phyloP scores from a whole-genome alignment of 805 yeast species.

The Priceomyces fermenticarens region DNA sequence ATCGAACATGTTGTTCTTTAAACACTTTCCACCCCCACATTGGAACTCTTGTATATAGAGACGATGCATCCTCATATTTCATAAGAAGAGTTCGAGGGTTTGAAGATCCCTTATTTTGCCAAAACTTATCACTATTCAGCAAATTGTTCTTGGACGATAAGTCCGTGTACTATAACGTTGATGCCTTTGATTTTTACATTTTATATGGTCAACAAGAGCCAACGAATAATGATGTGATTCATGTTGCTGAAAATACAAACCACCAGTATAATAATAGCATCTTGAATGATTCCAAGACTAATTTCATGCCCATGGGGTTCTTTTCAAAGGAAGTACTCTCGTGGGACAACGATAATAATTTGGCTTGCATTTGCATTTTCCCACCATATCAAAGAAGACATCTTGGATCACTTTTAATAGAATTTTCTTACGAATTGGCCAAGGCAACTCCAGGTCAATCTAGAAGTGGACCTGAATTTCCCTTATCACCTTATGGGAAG shows the following conservation, averaged over 20 bases:
- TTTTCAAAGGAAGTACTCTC: conserved; percentile 85
- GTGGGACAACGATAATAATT: conserved; percentile 69
- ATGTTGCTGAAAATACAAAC: neutral
- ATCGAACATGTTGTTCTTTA: conserved; percentile 43
- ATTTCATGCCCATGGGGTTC: conserved; percentile 73
- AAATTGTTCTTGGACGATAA: conserved; percentile 87
- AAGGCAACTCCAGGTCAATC: conserved; percentile 48
- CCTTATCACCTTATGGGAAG: conserved; percentile 79
- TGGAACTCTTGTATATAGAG: conserved; percentile 70
- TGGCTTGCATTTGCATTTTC: conserved; percentile 87
- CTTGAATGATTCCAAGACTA: conserved; percentile 3
- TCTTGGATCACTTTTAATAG: conserved; percentile 76
- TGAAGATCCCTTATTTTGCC: conserved; percentile 66
- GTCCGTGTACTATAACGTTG: conserved; percentile 78
- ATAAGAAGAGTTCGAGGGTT: conserved; percentile 70
- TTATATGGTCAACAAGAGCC: conserved; percentile 50
- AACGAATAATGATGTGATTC: conserved; percentile 2
- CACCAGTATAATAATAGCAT: neutral
- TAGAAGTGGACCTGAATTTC: conserved; percentile 88
- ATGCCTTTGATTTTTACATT: conserved; percentile 76
- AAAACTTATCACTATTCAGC: conserved; percentile 78
- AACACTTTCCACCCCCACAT: conserved; percentile 37
- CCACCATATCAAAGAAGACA: conserved; percentile 87
- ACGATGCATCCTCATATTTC: conserved; percentile 40
- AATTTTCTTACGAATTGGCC: conserved; percentile 78